Conservation (phyloP, 441 rosid species). For the Flueggea neowawraea region DNA sequence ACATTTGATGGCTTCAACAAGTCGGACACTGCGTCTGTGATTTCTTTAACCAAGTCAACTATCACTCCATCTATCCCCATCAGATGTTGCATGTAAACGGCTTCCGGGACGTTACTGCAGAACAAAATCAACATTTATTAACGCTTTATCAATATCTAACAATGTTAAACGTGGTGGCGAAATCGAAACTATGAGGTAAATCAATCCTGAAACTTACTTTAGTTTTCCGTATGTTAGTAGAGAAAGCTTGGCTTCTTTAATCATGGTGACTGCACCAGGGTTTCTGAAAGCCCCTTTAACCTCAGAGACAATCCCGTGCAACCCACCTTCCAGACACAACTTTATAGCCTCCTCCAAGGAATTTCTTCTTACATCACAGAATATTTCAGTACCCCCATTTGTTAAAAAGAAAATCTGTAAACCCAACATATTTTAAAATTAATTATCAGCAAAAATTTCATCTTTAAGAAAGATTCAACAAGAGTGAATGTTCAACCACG, state of each 20-base stretch:
- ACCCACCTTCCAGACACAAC: slow-evolving; percentile 62
- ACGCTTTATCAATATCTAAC: too few relatives aligned
- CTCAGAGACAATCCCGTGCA: slow-evolving; percentile 90
- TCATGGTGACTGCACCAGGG: slow-evolving; percentile 63
- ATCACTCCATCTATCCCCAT: slow-evolving; percentile 99
- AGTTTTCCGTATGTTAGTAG: slow-evolving; percentile 80
- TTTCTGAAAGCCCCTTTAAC: slow-evolving; percentile 65
- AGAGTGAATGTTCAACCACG: neutral
- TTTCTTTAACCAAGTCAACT: slow-evolving; percentile 77
- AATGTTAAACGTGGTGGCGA: too few relatives aligned
- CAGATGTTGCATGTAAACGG: slow-evolving; percentile 79
- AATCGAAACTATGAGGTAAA: too few relatives aligned
- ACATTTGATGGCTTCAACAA: slow-evolving; percentile 42
- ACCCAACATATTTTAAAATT: too few relatives aligned
- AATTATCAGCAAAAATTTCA: too few relatives aligned
- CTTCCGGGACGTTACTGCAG: slow-evolving; percentile 79
- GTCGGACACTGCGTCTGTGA: slow-evolving; percentile 58
- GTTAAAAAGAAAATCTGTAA: slow-evolving; percentile 77
- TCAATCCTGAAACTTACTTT: slow-evolving; percentile 32
- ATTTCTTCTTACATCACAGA: slow-evolving; percentile 63
- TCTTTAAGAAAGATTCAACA: too few relatives aligned
- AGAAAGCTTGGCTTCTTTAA: slow-evolving; percentile 75
- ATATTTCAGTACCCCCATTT: slow-evolving; percentile 63
- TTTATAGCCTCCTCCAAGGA: slow-evolving; percentile 75
- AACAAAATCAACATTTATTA: neutral